These are phyloP conservation scores for Aspergillus tanneri DNA, from an alignment of 2,329 filamentous ascomycete species.

Conservation along the genomic window DNA sequence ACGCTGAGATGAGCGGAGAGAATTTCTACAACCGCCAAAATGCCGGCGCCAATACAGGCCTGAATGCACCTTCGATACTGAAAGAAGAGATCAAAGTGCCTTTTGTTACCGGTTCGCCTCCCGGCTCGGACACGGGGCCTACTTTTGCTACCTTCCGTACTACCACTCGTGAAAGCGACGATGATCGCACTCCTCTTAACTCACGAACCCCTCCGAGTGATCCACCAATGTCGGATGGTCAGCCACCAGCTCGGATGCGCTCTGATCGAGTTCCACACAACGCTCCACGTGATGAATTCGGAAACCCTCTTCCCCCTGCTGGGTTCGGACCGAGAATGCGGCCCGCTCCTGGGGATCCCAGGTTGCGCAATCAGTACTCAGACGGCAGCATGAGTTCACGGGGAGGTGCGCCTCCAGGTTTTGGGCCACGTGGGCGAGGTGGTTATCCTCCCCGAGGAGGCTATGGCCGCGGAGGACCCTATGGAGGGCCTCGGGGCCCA, in stretches of 20 bases:
- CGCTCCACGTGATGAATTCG: constrained; percentile 38
- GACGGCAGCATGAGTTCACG: constrained; percentile 47
- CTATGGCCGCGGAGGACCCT: constrained; percentile 44
- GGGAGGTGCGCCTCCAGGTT: constrained; percentile 43
- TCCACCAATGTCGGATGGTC: constrained; percentile 25
- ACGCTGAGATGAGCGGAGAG: constrained; percentile 95
- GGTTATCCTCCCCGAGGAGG: constrained; percentile 50
- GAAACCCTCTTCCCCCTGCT: constrained; percentile 41
- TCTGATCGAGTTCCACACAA: constrained; percentile 33
- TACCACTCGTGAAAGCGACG: constrained; percentile 35
- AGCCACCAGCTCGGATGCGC: constrained; percentile 31
- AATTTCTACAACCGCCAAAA: constrained; percentile 75
- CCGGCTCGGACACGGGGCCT: constrained; percentile 51
- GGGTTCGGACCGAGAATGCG: constrained; percentile 38
- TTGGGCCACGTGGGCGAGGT: constrained; percentile 57
- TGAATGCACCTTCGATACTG: constrained; percentile 29
- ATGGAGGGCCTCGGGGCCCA: constrained; percentile 36
- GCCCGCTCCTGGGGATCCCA: constrained; percentile 42
- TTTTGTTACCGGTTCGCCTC: constrained; percentile 54
- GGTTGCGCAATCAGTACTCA: constrained; percentile 48
- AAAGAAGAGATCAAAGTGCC: constrained; percentile 58
- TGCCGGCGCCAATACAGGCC: constrained; percentile 31
- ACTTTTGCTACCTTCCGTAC: constrained; percentile 49
- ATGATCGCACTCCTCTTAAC: constrained; percentile 44
- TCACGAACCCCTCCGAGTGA: constrained; percentile 33